Conservation (phyloP, 257 asterid species). For the Fraxinus cuspidata region DNA sequence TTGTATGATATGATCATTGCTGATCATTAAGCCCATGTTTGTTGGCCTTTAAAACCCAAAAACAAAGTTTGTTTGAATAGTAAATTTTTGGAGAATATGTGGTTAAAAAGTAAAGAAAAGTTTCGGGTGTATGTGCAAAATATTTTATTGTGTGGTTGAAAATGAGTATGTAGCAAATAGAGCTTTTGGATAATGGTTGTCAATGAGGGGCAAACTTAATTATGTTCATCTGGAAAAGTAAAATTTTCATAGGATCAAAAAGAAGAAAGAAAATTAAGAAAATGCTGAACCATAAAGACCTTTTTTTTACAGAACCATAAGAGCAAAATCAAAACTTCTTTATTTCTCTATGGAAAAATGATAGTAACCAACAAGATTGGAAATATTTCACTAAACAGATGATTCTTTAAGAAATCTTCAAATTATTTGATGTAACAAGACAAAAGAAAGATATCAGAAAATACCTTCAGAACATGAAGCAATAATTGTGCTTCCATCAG, state of each 20-base stretch:
- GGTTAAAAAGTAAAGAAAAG: too few relatives aligned
- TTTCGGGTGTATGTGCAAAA: too few relatives aligned
- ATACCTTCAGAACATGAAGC: slow-evolving; percentile 96
- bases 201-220: not conserved
- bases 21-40: not conserved
- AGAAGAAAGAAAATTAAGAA: not conserved
- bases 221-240: slow-evolving; percentile 9
- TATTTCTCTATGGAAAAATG: slow-evolving; percentile 1
- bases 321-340: slow-evolving; percentile 17
- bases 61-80: too few relatives aligned
- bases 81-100: too few relatives aligned
- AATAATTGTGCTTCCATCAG: slow-evolving; percentile 79
- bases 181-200: too few relatives aligned
- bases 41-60: too few relatives aligned
- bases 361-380: slow-evolving; percentile 4
- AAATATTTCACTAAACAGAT: slow-evolving; percentile 3
- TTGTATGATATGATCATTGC: not conserved
- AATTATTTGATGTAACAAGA: slow-evolving; percentile 15
- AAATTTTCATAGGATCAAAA: slow-evolving; percentile 9
- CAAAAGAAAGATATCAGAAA: slow-evolving; percentile 16
- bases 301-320: not conserved
- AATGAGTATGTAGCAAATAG: too few relatives aligned
- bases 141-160: too few relatives aligned
- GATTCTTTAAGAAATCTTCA: slow-evolving; percentile 9
- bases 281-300: not conserved